Evolutionary conservation across 768 basidiomycete genomes (phyloP), one percentile per base, ranked within the genome.

Genomic region (Strobilomyces confusus): DNA sequence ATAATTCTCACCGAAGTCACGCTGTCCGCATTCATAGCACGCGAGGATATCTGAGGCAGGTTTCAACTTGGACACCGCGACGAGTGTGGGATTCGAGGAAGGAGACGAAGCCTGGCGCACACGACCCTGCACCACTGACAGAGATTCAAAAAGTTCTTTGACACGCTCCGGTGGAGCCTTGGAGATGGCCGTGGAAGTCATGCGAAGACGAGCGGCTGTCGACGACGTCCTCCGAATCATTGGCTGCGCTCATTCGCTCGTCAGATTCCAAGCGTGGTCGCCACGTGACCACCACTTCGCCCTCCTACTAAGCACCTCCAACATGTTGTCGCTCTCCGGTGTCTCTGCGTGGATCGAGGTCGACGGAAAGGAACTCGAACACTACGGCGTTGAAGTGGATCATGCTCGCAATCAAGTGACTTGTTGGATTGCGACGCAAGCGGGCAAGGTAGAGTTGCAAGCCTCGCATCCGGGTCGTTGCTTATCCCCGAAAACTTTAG

Each of bases 1-100:
- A 64, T 98, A 98, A 69, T 99, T 99, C 74, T 99, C 97, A 8
- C 97, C 97, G 65, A 98, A 99, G 69, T 95, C 92, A 2, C 85
- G 75, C 58, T 97, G 90, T 0, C 89, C 92, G 14, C 77, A 76
- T 46, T 88, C 78, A 65, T 89, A 91, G 59, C 92, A 89, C 11
- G 87, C 87, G 25, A 84, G 75, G 55, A 98, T 84, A 69, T 98
- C 95, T 9, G 84, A 81, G 4, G 87, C 80, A 5, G 95, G 91
- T 67, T 98, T 98, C 65, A 86, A 81, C 72, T 98, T 98, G 12
- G 93, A 95, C 6, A 98, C 94, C 4, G 95, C 92, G 17, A 98
- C 86, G 13, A 98, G 72, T 4, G 76, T 76, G n/a, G 60, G 48
- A 13, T 51, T 48, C 34, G 65, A 60, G 43, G 68, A 56, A 30